Evolutionary conservation across 768 basidiomycete genomes (phyloP).

Genomic region (Kwoniella bestiolae): DNA sequence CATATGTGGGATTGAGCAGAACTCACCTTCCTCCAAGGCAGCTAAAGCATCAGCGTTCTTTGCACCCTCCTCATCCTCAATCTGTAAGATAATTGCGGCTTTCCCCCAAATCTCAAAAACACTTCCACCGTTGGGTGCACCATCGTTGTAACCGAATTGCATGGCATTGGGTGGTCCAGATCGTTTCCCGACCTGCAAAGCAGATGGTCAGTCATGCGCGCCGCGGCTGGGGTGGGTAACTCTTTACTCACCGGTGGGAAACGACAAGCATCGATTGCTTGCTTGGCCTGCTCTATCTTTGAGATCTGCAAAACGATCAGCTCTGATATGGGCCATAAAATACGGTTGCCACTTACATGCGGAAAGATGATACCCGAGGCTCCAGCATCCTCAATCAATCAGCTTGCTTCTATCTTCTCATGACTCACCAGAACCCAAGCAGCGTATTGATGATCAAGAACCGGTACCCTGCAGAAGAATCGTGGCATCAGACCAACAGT

Average conservation of each 20-base stretch:
- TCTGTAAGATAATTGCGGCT: slow-evolving; percentile 33
- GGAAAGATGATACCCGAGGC: slow-evolving; percentile 15
- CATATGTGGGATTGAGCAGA: background rate
- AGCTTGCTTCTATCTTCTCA: background rate
- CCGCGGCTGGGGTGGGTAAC: rapidly evolving
- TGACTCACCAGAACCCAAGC: slow-evolving; percentile 19
- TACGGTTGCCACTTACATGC: slow-evolving; percentile 6
- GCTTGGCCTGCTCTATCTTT: slow-evolving; percentile 9
- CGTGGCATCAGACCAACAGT: background rate
- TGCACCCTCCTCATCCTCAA: slow-evolving; percentile 24
- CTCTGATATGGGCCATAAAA: background rate
- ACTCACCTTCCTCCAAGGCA: slow-evolving; percentile 31
- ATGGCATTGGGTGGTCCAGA: slow-evolving; percentile 29
- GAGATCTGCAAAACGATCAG: background rate
- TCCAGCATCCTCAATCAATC: background rate
- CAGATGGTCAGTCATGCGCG: background rate
- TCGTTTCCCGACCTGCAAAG: slow-evolving; percentile 17
- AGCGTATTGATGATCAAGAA: slow-evolving; percentile 14
- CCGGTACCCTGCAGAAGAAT: background rate
- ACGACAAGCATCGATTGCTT: slow-evolving; percentile 1
- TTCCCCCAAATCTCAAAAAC: slow-evolving; percentile 22
- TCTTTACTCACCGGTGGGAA: slow-evolving; percentile 12
- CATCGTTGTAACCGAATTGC: slow-evolving; percentile 27
- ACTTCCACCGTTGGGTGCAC: slow-evolving; percentile 10
- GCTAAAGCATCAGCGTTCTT: slow-evolving; percentile 33